phyloP scores from a whole-genome alignment of 345 rosid species.

The Populus euphratica region DNA sequence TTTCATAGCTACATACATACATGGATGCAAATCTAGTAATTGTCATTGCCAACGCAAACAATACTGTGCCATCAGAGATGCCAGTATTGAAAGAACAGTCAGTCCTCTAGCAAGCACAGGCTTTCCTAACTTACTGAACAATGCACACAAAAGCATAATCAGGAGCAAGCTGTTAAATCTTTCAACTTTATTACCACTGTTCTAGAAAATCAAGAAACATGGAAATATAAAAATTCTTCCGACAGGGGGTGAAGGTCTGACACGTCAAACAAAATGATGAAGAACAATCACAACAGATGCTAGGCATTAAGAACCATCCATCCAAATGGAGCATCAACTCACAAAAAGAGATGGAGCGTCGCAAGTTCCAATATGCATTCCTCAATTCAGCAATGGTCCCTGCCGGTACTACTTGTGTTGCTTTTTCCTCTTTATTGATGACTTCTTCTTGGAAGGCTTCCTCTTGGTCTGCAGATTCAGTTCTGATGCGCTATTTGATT shows the following conservation, averaged over 20 bases:
- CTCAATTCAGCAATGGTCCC: neutral
- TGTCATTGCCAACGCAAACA: too few species aligned
- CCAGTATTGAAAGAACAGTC: neutral
- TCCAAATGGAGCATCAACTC: constrained; percentile 5
- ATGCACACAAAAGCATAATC: neutral
- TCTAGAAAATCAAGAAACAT: neutral
- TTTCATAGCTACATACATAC: too few species aligned
- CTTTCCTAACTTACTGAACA: neutral
- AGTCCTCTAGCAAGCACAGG: neutral
- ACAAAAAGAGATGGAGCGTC: neutral
- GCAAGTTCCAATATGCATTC: neutral
- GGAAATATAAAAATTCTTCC: neutral
- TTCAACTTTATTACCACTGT: neutral
- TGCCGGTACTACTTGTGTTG: constrained; percentile 15
- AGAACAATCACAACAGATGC: neutral
- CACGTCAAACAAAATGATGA: neutral
- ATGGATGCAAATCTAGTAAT: too few species aligned
- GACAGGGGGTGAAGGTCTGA: neutral
- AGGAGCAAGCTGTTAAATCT: neutral
- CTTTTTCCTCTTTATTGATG: constrained; percentile 15
- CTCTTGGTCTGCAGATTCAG: constrained; percentile 25
- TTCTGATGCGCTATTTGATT: constrained; percentile 19
- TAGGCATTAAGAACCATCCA: neutral
- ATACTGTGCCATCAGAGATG: neutral
- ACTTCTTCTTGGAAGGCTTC: constrained; percentile 1